phyloP scores from a whole-genome alignment of 805 yeast species.

The Clavispora phyllophila region DNA sequence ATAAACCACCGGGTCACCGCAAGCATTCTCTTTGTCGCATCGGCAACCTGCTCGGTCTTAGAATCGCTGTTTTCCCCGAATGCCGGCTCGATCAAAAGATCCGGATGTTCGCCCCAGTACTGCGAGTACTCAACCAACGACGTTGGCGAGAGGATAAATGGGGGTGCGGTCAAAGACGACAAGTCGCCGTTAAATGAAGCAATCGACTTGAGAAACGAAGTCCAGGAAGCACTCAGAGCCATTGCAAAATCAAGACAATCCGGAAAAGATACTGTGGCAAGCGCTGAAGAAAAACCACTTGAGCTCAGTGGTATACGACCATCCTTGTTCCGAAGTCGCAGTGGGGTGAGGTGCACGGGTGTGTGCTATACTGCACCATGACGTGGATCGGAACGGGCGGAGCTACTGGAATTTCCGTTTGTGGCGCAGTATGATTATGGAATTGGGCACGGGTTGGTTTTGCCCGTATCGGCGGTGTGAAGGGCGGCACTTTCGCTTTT shows the following conservation, averaged over 20 bases:
- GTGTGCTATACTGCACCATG: slow-evolving; percentile 3
- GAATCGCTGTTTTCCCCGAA: slow-evolving; percentile 38
- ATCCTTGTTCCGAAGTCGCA: background rate
- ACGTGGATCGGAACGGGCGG: slow-evolving; percentile 1
- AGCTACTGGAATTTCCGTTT: background rate
- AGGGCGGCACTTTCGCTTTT: too few relatives aligned
- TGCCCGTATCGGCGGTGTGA: too few relatives aligned
- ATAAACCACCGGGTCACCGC: slow-evolving; percentile 90
- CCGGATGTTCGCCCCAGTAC: slow-evolving; percentile 94
- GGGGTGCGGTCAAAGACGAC: slow-evolving; percentile 94
- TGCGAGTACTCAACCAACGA: slow-evolving; percentile 89
- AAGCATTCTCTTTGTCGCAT: slow-evolving; percentile 60
- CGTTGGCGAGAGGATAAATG: slow-evolving; percentile 87
- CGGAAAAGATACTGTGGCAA: background rate
- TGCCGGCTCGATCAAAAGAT: slow-evolving; percentile 70
- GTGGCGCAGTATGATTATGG: too few relatives aligned
- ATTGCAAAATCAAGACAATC: background rate
- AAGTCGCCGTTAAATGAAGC: slow-evolving; percentile 92
- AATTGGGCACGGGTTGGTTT: too few relatives aligned
- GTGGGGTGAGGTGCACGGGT: slow-evolving; percentile 2
- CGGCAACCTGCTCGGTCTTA: slow-evolving; percentile 28
- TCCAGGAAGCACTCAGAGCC: slow-evolving; percentile 60
- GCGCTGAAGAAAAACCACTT: background rate
- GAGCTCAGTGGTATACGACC: background rate
- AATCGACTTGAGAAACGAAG: slow-evolving; percentile 82